These are phyloP conservation scores for Sporisorium graminicola DNA, from an alignment of 1,284 basidiomycete genomes.

Conservation along the genomic window DNA sequence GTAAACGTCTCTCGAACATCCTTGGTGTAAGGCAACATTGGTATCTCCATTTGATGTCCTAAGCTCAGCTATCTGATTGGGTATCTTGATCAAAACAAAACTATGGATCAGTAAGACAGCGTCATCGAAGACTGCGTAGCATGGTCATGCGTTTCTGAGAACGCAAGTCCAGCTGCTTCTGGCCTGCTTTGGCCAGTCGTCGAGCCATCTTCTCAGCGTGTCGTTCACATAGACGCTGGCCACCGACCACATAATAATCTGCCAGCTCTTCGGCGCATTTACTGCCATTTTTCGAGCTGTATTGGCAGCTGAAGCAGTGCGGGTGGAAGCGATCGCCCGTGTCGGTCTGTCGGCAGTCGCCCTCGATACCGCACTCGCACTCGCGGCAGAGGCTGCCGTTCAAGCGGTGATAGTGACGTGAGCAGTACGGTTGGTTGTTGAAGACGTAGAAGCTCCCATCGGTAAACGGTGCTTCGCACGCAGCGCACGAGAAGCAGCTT, in stretches of 20 bases:
- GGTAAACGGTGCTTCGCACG: conserved; percentile 52
- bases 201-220: conserved; percentile 47
- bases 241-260: conserved; percentile 50
- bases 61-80: background rate
- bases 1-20: background rate
- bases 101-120: background rate
- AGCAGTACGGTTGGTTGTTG: conserved; percentile 60
- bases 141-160: conserved; percentile 54
- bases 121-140: conserved; percentile 35
- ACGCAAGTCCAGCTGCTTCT: conserved; percentile 33
- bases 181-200: conserved; percentile 35
- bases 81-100: background rate
- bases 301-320: conserved; percentile 56
- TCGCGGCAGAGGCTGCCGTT: conserved; percentile 58
- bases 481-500: conserved; percentile 58
- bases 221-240: conserved; percentile 51
- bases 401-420: conserved; percentile 50
- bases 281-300: conserved; percentile 32
- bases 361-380: conserved; percentile 58
- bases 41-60: background rate
- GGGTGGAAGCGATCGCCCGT: conserved; percentile 58
- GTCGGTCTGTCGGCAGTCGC: conserved; percentile 60
- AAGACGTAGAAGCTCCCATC: conserved; percentile 61
- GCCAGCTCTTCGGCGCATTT: conserved; percentile 31
- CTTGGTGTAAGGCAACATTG: background rate